These are phyloP conservation scores for Ceratocystiopsis brevicomis DNA, from an alignment of 2,329 filamentous ascomycete species.

Conservation along the genomic window DNA sequence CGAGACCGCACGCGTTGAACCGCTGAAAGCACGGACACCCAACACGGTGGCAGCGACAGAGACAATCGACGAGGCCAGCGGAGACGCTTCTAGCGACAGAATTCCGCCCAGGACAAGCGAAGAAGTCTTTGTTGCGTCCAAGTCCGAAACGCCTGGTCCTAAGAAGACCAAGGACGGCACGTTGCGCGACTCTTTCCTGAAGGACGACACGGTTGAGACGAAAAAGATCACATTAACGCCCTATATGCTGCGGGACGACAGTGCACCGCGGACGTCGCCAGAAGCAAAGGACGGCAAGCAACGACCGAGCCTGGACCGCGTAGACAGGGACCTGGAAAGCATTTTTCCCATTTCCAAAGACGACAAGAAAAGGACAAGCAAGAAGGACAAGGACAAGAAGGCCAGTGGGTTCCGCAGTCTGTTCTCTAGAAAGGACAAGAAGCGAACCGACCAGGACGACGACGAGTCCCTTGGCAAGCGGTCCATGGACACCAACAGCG, in stretches of 20 bases:
- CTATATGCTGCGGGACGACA: conserved; percentile 73
- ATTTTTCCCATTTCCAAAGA: conserved; percentile 35
- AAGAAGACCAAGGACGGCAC: conserved; percentile 66
- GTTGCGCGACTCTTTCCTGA: conserved; percentile 89
- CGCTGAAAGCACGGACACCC: conserved; percentile 28
- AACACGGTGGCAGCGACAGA: conserved; percentile 16
- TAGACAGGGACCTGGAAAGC: conserved; percentile 39
- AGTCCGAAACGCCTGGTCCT: conserved; percentile 24
- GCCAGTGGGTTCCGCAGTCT: conserved; percentile 37
- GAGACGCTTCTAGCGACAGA: too few relatives aligned
- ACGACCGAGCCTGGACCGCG: conserved; percentile 52
- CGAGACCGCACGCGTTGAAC: conserved; percentile 35
- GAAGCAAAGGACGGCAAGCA: conserved; percentile 37
- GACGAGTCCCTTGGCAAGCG: conserved; percentile 43
- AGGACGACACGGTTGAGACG: conserved; percentile 84
- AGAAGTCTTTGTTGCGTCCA: conserved; percentile 40
- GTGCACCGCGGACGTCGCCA: conserved; percentile 29
- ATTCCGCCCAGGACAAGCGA: conserved; percentile 35
- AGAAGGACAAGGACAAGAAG: conserved; percentile 51
- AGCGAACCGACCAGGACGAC: conserved; percentile 35
- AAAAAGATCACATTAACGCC: conserved; percentile 95
- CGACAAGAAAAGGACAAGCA: conserved; percentile 56
- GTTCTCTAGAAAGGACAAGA: conserved; percentile 45
- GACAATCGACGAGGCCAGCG: conserved; percentile 12
- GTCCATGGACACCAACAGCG: conserved; percentile 33